Percentiles rank a stretch among this genome's conserved stretches.
phyloP scores from a whole-genome alignment of 306 rosid genomes.

The Sophora flavescens region DNA sequence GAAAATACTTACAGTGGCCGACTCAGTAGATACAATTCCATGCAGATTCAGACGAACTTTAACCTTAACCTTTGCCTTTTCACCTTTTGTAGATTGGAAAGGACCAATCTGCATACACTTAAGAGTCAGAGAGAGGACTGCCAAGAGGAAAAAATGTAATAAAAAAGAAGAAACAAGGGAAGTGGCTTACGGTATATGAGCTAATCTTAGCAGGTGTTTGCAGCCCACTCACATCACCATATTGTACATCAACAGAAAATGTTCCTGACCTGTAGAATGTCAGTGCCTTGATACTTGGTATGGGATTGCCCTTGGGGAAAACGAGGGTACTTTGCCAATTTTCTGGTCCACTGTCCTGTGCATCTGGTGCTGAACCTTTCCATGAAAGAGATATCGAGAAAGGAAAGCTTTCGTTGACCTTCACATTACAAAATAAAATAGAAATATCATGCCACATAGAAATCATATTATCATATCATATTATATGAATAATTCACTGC shows the following conservation, averaged over 20 bases:
- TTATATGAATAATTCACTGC: background rate
- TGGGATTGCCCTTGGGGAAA: slow-evolving; percentile 83
- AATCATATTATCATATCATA: background rate
- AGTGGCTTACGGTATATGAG: slow-evolving; percentile 70
- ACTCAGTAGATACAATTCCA: slow-evolving; percentile 80
- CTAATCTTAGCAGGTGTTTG: slow-evolving; percentile 79
- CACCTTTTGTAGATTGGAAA: slow-evolving; percentile 66
- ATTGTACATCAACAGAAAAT: slow-evolving; percentile 78
- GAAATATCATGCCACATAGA: background rate
- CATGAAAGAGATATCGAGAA: slow-evolving; percentile 77
- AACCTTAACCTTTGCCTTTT: slow-evolving; percentile 76
- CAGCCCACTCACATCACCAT: slow-evolving; percentile 65
- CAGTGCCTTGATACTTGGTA: slow-evolving; percentile 79
- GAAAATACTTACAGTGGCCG: slow-evolving; percentile 73
- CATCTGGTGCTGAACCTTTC: slow-evolving; percentile 81
- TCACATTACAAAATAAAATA: slow-evolving; percentile 35
- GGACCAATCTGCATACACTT: slow-evolving; percentile 82
- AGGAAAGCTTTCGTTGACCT: slow-evolving; percentile 91
- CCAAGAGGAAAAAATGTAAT: background rate
- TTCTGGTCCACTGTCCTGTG: slow-evolving; percentile 68
- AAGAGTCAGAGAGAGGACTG: background rate
- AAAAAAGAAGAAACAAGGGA: background rate
- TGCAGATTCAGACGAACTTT: slow-evolving; percentile 80
- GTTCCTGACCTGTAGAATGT: slow-evolving; percentile 79
- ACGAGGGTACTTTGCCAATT: slow-evolving; percentile 65